Percentiles rank a stretch among this genome's conserved stretches.
These are phyloP conservation scores for Monosporozyma aerobia DNA, from an alignment of 805 yeast genomes.

Conservation along the genomic window DNA sequence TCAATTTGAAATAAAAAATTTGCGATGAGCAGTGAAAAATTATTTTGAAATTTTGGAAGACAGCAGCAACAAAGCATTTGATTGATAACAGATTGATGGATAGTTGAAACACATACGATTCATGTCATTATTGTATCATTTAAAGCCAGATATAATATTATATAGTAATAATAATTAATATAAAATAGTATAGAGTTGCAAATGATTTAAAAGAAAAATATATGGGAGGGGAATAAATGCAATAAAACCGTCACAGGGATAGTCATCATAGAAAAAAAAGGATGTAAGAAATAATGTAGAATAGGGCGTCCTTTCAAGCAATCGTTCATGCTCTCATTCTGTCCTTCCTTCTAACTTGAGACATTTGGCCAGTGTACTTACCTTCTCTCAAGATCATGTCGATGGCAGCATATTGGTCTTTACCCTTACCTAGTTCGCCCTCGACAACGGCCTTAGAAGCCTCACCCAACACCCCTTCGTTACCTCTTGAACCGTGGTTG, in stretches of 20 bases:
- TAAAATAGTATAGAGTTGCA: too few relatives aligned
- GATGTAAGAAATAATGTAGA: background rate
- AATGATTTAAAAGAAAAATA: too few relatives aligned
- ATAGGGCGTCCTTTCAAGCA: background rate
- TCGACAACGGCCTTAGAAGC: conserved; percentile 59
- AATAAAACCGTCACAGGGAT: background rate
- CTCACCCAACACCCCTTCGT: conserved; percentile 60
- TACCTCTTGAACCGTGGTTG: conserved; percentile 47
- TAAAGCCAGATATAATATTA: too few relatives aligned
- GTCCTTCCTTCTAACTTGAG: background rate
- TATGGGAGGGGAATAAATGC: background rate
- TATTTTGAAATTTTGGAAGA: too few relatives aligned
- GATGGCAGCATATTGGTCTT: conserved; percentile 47
- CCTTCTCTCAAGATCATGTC: conserved; percentile 55
- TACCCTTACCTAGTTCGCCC: conserved; percentile 56
- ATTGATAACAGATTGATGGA: too few relatives aligned
- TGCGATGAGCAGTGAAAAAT: background rate
- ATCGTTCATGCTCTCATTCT: background rate
- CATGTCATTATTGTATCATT: too few relatives aligned
- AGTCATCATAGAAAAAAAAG: background rate
- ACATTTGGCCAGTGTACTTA: conserved; percentile 30
- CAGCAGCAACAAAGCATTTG: too few relatives aligned
- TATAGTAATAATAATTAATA: too few relatives aligned
- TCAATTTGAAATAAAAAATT: background rate
- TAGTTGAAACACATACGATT: too few relatives aligned